Percentiles rank a stretch among this genome's conserved stretches.
These are phyloP conservation scores for Sistotremastrum niveocremeum DNA, from an alignment of 768 basidiomycete genomes.

Conservation along the genomic window DNA sequence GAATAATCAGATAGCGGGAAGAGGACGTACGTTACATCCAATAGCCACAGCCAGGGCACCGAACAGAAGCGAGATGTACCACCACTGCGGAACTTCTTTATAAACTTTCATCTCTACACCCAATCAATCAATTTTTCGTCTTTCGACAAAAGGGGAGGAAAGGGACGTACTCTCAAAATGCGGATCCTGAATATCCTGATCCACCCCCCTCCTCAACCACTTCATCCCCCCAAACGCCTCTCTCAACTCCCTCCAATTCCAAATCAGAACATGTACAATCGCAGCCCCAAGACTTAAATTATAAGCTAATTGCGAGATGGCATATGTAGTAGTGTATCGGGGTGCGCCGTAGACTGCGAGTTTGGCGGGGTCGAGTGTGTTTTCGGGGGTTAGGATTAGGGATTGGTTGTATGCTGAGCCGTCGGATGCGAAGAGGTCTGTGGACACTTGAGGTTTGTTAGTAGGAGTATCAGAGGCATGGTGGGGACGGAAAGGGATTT, in stretches of 20 bases:
- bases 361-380: constrained; percentile 20
- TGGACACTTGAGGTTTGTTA: constrained; percentile 24
- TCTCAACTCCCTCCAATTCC: constrained; percentile 39
- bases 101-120: constrained; percentile 35
- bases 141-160: background rate
- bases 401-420: constrained; percentile 28
- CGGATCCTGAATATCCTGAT: constrained; percentile 33
- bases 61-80: constrained; percentile 31
- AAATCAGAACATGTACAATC: constrained; percentile 34
- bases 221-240: constrained; percentile 30
- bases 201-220: constrained; percentile 21
- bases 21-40: constrained; percentile 22
- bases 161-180: constrained; percentile 29
- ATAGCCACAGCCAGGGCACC: constrained; percentile 35
- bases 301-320: constrained; percentile 33
- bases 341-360: constrained; percentile 15
- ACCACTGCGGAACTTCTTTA: constrained; percentile 41
- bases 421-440: constrained; percentile 25
- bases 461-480: too few species aligned
- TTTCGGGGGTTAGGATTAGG: constrained; percentile 26
- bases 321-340: constrained; percentile 34
- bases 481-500: too few species aligned
- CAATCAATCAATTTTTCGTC: background rate
- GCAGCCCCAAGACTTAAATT: constrained; percentile 38
- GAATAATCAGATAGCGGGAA: constrained; percentile 3